phyloP scores from a whole-genome alignment of 768 basidiomycete genomes.

The Collybiopsis confluens region DNA sequence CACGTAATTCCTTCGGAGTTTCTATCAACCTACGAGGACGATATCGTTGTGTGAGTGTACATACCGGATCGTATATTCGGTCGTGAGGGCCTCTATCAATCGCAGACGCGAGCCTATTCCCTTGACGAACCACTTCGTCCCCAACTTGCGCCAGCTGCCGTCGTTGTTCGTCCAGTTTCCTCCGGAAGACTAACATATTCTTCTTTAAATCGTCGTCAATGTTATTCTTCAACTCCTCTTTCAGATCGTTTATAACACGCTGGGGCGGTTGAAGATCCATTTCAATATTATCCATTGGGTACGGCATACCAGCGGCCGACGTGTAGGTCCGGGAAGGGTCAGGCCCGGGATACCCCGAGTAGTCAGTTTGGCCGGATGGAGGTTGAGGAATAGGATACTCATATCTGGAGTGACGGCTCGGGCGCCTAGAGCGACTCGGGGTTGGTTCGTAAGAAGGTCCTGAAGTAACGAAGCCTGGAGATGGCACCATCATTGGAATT shows the following conservation, averaged over 20 bases:
- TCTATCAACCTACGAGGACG: background rate
- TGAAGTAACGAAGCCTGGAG: no score
- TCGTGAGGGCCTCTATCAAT: background rate
- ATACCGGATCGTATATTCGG: background rate
- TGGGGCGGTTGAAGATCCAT: background rate
- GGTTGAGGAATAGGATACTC: no score
- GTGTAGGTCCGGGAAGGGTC: no score
- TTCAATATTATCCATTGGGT: no score
- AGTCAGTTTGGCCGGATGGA: no score
- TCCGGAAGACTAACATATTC: background rate
- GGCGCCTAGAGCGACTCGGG: no score
- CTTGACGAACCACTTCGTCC: background rate
- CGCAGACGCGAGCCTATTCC: background rate
- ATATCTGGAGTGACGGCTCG: no score
- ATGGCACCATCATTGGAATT: no score
- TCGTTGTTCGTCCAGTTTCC: background rate
- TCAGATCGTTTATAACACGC: background rate
- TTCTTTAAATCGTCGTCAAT: conserved; percentile 1
- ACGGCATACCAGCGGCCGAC: no score
- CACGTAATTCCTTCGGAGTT: conserved; percentile 4
- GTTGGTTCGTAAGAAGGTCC: no score
- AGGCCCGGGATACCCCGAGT: no score
- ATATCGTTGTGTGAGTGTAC: background rate
- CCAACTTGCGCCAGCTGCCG: background rate
- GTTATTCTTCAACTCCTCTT: conserved; percentile 1